Percentiles rank a stretch among this genome's conserved stretches.
phyloP scores from a whole-genome alignment of 352 stramenopile species.

The Globisporangium iwayamae region DNA sequence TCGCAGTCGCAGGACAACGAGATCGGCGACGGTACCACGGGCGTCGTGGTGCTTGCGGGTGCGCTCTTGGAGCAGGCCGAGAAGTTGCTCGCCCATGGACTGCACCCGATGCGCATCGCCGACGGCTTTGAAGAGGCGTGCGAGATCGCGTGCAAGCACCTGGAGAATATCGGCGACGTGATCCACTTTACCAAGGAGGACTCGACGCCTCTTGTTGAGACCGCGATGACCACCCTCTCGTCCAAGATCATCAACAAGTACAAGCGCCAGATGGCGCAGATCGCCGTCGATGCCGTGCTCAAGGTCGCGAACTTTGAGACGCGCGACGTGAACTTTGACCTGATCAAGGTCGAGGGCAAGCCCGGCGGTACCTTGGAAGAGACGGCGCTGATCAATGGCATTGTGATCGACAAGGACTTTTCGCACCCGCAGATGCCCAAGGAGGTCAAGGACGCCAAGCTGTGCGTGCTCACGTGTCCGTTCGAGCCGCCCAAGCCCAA shows the following conservation, averaged over 20 bases:
- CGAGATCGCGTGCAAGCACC: slow-evolving; percentile 93
- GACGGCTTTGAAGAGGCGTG: slow-evolving; percentile 98
- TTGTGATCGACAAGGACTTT: slow-evolving; percentile 99
- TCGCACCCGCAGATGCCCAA: slow-evolving; percentile 99
- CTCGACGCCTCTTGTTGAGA: slow-evolving; percentile 93
- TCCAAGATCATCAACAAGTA: slow-evolving; percentile 99
- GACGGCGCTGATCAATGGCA: slow-evolving; percentile 97
- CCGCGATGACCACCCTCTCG: slow-evolving; percentile 97
- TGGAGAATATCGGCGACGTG: slow-evolving; percentile 94
- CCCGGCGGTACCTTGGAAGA: slow-evolving; percentile 96
- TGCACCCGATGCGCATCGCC: slow-evolving; percentile 98
- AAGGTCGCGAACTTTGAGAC: slow-evolving; percentile 98
- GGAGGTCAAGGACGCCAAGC: slow-evolving; percentile 95
- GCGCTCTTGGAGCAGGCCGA: slow-evolving; percentile 97
- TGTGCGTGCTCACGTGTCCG: slow-evolving; percentile 98
- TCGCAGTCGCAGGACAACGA: slow-evolving; percentile 99
- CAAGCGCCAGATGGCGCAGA: slow-evolving; percentile 99
- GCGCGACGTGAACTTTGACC: slow-evolving; percentile 99
- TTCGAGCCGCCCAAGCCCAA: slow-evolving; percentile 99
- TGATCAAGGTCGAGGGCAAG: slow-evolving; percentile 99
- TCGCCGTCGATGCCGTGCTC: slow-evolving; percentile 97
- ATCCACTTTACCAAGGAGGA: slow-evolving; percentile 97
- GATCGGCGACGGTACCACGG: slow-evolving; percentile 99
- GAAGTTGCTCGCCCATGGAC: slow-evolving; percentile 94
- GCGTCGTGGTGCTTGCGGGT: slow-evolving; percentile 98